Evolutionary conservation across 768 basidiomycete species (phyloP).

Genomic region (Cubamyces lactineus): DNA sequence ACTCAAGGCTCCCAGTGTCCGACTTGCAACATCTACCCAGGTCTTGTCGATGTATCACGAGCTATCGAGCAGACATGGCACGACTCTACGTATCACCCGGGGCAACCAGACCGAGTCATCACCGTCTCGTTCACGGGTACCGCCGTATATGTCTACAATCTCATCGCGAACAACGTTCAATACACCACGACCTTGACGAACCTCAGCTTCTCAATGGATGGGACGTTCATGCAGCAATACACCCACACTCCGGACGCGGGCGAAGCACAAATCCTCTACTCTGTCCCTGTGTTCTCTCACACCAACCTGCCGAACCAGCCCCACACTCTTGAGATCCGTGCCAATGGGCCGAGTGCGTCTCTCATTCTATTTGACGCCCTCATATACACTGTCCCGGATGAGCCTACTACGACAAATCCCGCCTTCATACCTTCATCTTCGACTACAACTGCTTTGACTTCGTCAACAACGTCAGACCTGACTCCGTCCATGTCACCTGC

Average conservation of each 20-base stretch:
- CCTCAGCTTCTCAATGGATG: slow-evolving; percentile 23
- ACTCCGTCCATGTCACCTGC: no score
- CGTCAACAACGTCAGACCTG: no score
- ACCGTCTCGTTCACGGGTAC: slow-evolving; percentile 6
- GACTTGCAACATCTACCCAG: slow-evolving; percentile 2
- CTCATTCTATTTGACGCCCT: slow-evolving; percentile 18
- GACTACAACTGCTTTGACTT: no score
- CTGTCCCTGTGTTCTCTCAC: slow-evolving; percentile 8
- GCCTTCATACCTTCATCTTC: no score
- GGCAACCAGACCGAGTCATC: not conserved
- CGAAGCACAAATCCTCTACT: not conserved
- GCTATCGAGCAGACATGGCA: slow-evolving; percentile 21
- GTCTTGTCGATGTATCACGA: not conserved
- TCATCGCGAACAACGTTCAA: slow-evolving; percentile 11
- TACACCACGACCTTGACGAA: slow-evolving; percentile 18
- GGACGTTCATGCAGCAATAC: not conserved
- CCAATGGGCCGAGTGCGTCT: not conserved
- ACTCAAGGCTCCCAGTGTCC: not conserved
- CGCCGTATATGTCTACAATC: slow-evolving; percentile 16
- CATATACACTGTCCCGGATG: slow-evolving; percentile 9
- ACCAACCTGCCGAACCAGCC: not conserved
- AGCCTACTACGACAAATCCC: no score
- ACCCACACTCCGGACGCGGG: not conserved
- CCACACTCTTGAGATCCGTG: slow-evolving; percentile 12
- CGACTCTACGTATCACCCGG: slow-evolving; percentile 14